A percentile compares a stretch with the other conserved stretches of the same genome.
Evolutionary conservation across 192 early-diverging fungal species (phyloP).

Genomic region (Coemansia sp.): DNA sequence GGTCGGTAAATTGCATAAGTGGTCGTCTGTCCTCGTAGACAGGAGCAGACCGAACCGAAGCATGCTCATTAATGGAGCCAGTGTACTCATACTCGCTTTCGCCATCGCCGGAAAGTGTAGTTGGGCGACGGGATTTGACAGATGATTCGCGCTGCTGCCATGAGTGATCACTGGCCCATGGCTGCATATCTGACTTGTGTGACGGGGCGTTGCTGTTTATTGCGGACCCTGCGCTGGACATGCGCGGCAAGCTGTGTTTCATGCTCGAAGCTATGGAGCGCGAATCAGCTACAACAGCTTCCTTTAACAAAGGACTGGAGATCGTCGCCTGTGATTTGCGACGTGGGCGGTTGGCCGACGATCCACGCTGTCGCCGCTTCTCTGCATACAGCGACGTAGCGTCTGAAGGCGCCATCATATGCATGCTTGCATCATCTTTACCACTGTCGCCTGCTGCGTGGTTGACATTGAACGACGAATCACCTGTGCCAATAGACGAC

Average conservation of each 20-base stretch:
- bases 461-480: slow-evolving; percentile 40
- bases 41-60: slow-evolving; percentile 36
- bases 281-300: slow-evolving; percentile 32
- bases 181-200: slow-evolving; percentile 23
- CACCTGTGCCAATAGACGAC: slow-evolving; percentile 43
- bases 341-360: slow-evolving; percentile 22
- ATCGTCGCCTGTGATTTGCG: slow-evolving; percentile 26
- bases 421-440: slow-evolving; percentile 21
- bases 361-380: slow-evolving; percentile 30
- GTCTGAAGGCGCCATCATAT: slow-evolving; percentile 17
- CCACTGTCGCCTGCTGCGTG: slow-evolving; percentile 31
- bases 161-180: slow-evolving; percentile 29
- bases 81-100: slow-evolving; percentile 33
- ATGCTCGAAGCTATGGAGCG: slow-evolving; percentile 52
- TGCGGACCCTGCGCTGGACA: slow-evolving; percentile 33
- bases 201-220: slow-evolving; percentile 19
- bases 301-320: slow-evolving; percentile 36
- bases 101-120: slow-evolving; percentile 24
- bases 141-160: slow-evolving; percentile 47
- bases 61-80: slow-evolving; percentile 27
- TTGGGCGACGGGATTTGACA: slow-evolving; percentile 38
- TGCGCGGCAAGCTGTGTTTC: slow-evolving; percentile 28
- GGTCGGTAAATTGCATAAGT: slow-evolving; percentile 46
- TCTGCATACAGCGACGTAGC: slow-evolving; percentile 24
- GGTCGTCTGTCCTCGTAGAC: slow-evolving; percentile 27